phyloP scores from a whole-genome alignment of 768 basidiomycete species.

The Postia placenta region DNA sequence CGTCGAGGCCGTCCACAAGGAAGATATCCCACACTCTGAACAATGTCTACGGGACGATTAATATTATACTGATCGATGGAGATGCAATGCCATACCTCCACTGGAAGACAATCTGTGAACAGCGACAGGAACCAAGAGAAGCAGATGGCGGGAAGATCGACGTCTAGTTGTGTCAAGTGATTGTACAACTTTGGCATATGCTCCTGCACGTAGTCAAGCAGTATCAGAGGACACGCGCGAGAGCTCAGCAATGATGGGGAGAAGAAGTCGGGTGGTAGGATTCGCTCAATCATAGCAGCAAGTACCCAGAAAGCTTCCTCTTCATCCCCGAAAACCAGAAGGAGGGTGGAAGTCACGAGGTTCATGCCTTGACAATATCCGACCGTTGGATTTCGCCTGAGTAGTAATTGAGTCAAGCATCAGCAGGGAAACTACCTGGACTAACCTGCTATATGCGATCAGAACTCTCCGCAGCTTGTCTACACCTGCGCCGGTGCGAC shows the following conservation, averaged over 20 bases:
- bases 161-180: slow-evolving; percentile 74
- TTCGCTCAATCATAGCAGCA: slow-evolving; percentile 78
- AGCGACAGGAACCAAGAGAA: slow-evolving; percentile 98
- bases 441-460: slow-evolving; percentile 87
- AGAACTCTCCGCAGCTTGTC: slow-evolving; percentile 87
- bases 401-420: not conserved
- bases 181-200: slow-evolving; percentile 64
- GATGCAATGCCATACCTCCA: slow-evolving; percentile 56
- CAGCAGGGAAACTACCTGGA: slow-evolving; percentile 2
- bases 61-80: not conserved
- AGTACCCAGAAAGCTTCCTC: slow-evolving; percentile 98
- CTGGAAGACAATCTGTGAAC: slow-evolving; percentile 93
- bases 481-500: slow-evolving; percentile 92
- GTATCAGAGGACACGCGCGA: slow-evolving; percentile 87
- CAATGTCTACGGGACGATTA: slow-evolving; percentile 53
- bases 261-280: slow-evolving; percentile 91
- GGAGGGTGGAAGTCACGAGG: slow-evolving; percentile 88
- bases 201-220: slow-evolving; percentile 83
- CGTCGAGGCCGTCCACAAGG: slow-evolving; percentile 87
- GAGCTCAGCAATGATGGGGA: slow-evolving; percentile 89
- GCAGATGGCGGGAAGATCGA: slow-evolving; percentile 90
- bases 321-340: slow-evolving; percentile 90
- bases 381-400: slow-evolving; percentile 83
- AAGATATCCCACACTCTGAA: slow-evolving; percentile 97
- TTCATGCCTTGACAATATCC: slow-evolving; percentile 98